A percentile compares a stretch with the other conserved stretches of the same genome.
Evolutionary conservation across 2,329 filamentous ascomycete species (phyloP).

Genomic region (Aspergillus carbonarius): DNA sequence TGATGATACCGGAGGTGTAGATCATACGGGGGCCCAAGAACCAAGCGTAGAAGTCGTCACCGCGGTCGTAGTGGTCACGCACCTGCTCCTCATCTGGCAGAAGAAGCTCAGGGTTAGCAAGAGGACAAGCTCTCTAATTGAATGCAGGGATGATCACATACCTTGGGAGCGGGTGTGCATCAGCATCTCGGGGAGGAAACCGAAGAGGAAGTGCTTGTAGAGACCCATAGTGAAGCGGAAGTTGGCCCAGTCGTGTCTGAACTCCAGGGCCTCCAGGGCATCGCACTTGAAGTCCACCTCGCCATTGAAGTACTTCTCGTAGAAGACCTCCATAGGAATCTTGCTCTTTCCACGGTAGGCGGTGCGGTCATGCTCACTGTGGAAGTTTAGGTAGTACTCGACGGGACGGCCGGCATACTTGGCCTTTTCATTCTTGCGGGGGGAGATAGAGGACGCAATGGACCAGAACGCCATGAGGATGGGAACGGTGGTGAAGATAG

Average conservation of each 20-base stretch:
- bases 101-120: constrained; percentile 3
- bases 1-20: constrained; percentile 94
- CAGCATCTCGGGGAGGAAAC: constrained; percentile 85
- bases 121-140: neutral
- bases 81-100: constrained; percentile 88
- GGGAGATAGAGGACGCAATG: constrained; percentile 73
- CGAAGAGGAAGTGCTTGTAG: constrained; percentile 84
- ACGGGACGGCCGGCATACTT: constrained; percentile 81
- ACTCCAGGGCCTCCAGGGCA: constrained; percentile 82
- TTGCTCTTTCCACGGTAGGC: constrained; percentile 52
- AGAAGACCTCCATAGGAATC: constrained; percentile 72
- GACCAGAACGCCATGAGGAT: constrained; percentile 83
- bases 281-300: constrained; percentile 96
- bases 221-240: constrained; percentile 85
- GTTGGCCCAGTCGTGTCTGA: constrained; percentile 94
- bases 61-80: constrained; percentile 94
- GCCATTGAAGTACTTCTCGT: constrained; percentile 96
- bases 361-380: constrained; percentile 46
- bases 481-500: constrained; percentile 72
- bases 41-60: constrained; percentile 98
- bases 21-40: constrained; percentile 98
- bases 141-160: constrained; percentile 31
- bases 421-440: constrained; percentile 90
- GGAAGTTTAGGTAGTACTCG: constrained; percentile 71
- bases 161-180: constrained; percentile 89